These are phyloP conservation scores for Fusarium mangiferae DNA, from an alignment of 2,329 filamentous ascomycete species.

Conservation along the genomic window DNA sequence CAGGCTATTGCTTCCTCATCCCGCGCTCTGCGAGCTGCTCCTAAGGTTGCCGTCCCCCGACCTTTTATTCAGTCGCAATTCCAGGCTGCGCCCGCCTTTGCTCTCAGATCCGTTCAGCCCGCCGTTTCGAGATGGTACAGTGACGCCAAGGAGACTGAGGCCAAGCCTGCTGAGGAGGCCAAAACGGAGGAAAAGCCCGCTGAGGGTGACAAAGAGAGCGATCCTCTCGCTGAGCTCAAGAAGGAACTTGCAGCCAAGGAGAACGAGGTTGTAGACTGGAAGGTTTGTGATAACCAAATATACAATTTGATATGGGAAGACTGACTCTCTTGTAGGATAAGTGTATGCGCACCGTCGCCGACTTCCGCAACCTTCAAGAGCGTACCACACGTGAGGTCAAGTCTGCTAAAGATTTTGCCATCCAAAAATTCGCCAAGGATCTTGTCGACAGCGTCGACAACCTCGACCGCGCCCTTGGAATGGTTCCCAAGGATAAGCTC, in stretches of 20 bases:
- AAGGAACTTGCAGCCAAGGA: conserved; percentile 64
- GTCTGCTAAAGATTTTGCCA: conserved; percentile 88
- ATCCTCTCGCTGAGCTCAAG: conserved; percentile 58
- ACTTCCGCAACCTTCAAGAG: conserved; percentile 98
- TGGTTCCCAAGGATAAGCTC: conserved; percentile 81
- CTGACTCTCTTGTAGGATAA: conserved; percentile 74
- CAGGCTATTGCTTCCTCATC: conserved; percentile 57
- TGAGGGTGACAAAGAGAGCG: conserved; percentile 46
- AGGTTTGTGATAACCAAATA: conserved; percentile 66
- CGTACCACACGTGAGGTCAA: conserved; percentile 92
- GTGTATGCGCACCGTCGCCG: conserved; percentile 91
- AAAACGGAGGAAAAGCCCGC: conserved; percentile 45
- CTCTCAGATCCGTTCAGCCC: conserved; percentile 52
- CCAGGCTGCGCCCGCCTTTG: conserved; percentile 50
- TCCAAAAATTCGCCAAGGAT: conserved; percentile 95
- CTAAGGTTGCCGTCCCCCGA: conserved; percentile 50
- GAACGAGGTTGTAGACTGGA: conserved; percentile 75
- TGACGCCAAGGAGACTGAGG: conserved; percentile 54
- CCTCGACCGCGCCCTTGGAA: conserved; percentile 88
- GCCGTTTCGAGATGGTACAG: conserved; percentile 59
- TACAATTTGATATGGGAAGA: not conserved
- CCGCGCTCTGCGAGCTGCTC: conserved; percentile 56
- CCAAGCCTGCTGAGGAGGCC: conserved; percentile 45
- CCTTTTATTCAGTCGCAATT: conserved; percentile 53
- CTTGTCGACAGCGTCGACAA: conserved; percentile 96